Evolutionary conservation across 768 basidiomycete species (phyloP).

Genomic region (Lentinula raphanica): DNA sequence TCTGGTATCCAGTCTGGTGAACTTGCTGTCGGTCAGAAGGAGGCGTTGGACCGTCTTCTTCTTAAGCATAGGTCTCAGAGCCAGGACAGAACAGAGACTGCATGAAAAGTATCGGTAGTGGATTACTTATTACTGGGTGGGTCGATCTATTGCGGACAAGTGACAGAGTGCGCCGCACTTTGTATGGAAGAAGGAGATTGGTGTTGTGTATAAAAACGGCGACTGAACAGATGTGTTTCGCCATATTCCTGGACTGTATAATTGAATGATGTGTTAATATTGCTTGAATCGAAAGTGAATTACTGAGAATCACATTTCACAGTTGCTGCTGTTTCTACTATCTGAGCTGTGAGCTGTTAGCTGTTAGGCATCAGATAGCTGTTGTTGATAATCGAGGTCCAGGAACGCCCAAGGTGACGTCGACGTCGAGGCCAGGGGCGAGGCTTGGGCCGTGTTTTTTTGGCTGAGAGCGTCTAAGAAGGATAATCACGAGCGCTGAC

Average conservation of each 20-base stretch:
- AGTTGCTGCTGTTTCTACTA: too few relatives aligned
- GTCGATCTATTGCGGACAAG: not conserved
- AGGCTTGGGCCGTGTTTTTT: too few relatives aligned
- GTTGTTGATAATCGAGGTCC: too few relatives aligned
- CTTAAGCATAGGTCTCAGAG: conserved; percentile 56
- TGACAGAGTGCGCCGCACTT: not conserved
- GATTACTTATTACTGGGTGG: too few relatives aligned
- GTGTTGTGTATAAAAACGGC: not conserved
- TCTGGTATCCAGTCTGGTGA: conserved; percentile 88
- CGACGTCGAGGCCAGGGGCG: too few relatives aligned
- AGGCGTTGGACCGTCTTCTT: conserved; percentile 82
- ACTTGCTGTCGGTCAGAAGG: conserved; percentile 90
- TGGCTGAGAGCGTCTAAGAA: too few relatives aligned
- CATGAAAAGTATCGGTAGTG: not conserved
- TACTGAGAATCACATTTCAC: too few relatives aligned
- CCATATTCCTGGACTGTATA: not conserved
- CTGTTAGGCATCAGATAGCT: too few relatives aligned
- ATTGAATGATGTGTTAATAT: too few relatives aligned
- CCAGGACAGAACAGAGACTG: not conserved
- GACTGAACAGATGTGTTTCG: not conserved
- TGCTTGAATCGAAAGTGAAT: too few relatives aligned
- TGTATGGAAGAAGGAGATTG: not conserved
- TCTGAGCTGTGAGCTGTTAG: too few relatives aligned
- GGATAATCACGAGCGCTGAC: conserved; percentile 5
- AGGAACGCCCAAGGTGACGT: too few relatives aligned